A percentile compares a stretch with the other conserved stretches of the same genome.
Evolutionary conservation across 495 filamentous ascomycete species (phyloP).

Genomic region (Trichocladium uniseriatum): DNA sequence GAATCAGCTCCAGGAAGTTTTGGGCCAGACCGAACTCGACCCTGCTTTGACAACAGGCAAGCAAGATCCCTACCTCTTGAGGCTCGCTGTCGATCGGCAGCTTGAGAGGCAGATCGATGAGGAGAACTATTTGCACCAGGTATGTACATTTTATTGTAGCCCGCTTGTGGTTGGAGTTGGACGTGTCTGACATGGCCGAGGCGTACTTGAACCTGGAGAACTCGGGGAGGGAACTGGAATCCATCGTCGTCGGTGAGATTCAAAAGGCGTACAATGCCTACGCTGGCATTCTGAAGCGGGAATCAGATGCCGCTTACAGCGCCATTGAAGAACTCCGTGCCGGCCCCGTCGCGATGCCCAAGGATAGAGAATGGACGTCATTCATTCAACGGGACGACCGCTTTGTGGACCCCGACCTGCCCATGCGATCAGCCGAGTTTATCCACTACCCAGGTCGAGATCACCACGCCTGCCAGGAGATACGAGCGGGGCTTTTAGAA

Average conservation of each 20-base stretch:
- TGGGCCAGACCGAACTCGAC: slow-evolving; percentile 69
- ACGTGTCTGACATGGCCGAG: slow-evolving; percentile 32
- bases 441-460: slow-evolving; percentile 92
- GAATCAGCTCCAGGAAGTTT: slow-evolving; percentile 66
- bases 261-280: slow-evolving; percentile 95
- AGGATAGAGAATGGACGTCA: slow-evolving; percentile 79
- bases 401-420: slow-evolving; percentile 77
- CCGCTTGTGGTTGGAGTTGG: slow-evolving; percentile 8
- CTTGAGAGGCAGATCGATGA: slow-evolving; percentile 89
- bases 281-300: slow-evolving; percentile 77
- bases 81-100: slow-evolving; percentile 74
- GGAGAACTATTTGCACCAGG: slow-evolving; percentile 92
- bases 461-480: slow-evolving; percentile 76
- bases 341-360: slow-evolving; percentile 80
- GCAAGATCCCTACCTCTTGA: slow-evolving; percentile 82
- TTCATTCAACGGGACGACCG: slow-evolving; percentile 79
- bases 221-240: slow-evolving; percentile 88
- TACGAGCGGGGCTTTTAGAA: slow-evolving; percentile 83
- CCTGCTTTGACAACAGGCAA: slow-evolving; percentile 67
- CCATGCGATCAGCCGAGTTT: slow-evolving; percentile 66
- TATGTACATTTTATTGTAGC: slow-evolving; percentile 24
- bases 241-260: slow-evolving; percentile 92
- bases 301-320: slow-evolving; percentile 71
- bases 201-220: slow-evolving; percentile 91
- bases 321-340: slow-evolving; percentile 73